These are phyloP conservation scores for Erysimum cheiri DNA, from an alignment of 441 rosid genomes.

Conservation along the genomic window DNA sequence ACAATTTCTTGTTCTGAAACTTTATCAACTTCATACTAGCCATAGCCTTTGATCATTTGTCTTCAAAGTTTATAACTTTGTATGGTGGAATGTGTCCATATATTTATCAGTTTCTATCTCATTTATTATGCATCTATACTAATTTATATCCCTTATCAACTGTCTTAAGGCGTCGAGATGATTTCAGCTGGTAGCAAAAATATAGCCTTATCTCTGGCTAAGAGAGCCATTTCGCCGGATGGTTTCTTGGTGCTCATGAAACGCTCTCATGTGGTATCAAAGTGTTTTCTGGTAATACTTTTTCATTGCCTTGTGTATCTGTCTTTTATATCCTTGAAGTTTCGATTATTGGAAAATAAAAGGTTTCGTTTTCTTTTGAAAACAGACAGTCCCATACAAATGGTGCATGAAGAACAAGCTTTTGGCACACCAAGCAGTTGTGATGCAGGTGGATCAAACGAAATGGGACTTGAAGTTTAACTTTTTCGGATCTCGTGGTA, in stretches of 20 bases:
- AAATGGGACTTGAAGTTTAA: conserved; percentile 27
- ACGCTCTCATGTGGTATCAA: conserved; percentile 33
- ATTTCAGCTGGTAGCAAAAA: conserved; percentile 30
- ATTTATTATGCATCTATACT: conserved; percentile 3
- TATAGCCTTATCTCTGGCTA: conserved; percentile 35
- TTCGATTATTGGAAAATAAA: neutral
- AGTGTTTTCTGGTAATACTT: conserved; percentile 33
- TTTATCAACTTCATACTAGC: neutral
- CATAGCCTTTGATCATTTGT: conserved; percentile 9
- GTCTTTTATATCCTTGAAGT: neutral
- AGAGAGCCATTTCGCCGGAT: conserved; percentile 17
- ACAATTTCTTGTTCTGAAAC: neutral
- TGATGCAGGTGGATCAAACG: conserved; percentile 32
- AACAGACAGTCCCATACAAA: conserved; percentile 33
- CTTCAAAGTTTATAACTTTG: neutral
- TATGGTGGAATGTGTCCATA: neutral
- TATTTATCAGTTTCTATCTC: conserved; percentile 12
- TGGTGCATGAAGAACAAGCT: conserved; percentile 31
- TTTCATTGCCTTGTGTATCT: conserved; percentile 6
- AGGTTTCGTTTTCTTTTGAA: neutral
- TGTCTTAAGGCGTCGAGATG: conserved; percentile 20
- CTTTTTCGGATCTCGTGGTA: neutral
- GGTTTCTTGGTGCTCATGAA: conserved; percentile 45
- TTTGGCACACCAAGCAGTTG: conserved; percentile 22
- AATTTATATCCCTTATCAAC: neutral